Evolutionary conservation across 2,329 filamentous ascomycete species (phyloP).

Genomic region (Claviceps maximensis): DNA sequence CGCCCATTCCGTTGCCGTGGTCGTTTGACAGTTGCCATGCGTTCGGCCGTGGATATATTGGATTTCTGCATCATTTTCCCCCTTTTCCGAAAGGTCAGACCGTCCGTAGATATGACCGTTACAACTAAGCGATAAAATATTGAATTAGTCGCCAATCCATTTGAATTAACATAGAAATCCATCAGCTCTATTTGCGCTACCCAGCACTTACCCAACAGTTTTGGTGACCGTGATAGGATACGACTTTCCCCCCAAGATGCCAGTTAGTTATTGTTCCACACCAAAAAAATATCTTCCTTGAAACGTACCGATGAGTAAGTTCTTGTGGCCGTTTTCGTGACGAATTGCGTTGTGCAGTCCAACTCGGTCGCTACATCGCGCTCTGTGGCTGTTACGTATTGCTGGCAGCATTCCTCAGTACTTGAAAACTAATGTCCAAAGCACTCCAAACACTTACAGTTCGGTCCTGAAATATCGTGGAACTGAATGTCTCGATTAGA

Average conservation of each 20-base stretch:
- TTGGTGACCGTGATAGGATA: constrained; percentile 12
- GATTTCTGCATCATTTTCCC: neutral
- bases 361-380: constrained; percentile 10
- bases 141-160: neutral
- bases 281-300: neutral
- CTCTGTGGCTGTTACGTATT: constrained; percentile 7
- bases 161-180: neutral
- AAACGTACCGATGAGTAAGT: constrained; percentile 8
- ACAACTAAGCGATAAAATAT: neutral
- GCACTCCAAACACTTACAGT: neutral
- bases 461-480: constrained; percentile 4
- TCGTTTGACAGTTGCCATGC: constrained; percentile 7
- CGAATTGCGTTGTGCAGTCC: constrained; percentile 10
- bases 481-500: neutral
- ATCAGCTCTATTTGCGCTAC: neutral
- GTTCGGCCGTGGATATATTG: neutral
- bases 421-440: neutral
- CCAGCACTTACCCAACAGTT: constrained; percentile 6
- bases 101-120: neutral
- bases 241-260: constrained; percentile 7
- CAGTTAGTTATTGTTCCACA: neutral
- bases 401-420: constrained; percentile 3
- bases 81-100: neutral
- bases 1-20: constrained; percentile 11
- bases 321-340: constrained; percentile 9